phyloP scores from a whole-genome alignment of 1,284 basidiomycete genomes.

The Stygiomarasmius scandens region DNA sequence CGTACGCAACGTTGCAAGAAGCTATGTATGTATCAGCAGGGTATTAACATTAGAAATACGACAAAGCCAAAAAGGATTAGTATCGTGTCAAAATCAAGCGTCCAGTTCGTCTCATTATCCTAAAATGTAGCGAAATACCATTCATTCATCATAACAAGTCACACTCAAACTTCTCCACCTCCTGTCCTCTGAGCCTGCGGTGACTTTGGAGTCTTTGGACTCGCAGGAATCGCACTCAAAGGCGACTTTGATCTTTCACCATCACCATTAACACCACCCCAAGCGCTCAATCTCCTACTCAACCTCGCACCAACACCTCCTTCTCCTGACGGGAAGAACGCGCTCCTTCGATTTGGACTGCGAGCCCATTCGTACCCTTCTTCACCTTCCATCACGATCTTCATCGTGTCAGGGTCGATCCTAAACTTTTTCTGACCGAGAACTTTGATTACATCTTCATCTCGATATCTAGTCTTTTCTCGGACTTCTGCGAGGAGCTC shows the following conservation, averaged over 20 bases:
- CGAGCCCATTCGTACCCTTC: constrained; percentile 40
- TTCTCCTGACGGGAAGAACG: neutral
- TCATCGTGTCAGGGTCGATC: constrained; percentile 48
- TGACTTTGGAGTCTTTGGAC: neutral
- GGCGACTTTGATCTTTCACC: neutral
- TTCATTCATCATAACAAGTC: no score
- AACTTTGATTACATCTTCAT: constrained; percentile 39
- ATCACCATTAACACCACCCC: neutral
- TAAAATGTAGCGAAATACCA: no score
- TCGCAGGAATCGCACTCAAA: no score
- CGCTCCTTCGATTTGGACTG: constrained; percentile 31
- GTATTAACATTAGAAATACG: no score
- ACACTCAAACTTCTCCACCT: no score
- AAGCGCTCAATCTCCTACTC: neutral
- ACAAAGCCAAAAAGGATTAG: no score
- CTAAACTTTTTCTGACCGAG: constrained; percentile 48
- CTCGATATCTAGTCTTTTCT: neutral
- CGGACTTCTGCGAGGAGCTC: constrained; percentile 39
- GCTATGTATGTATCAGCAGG: no score
- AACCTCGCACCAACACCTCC: neutral
- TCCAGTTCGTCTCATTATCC: no score
- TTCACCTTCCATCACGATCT: constrained; percentile 55
- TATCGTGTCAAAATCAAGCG: no score
- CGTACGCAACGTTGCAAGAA: no score
- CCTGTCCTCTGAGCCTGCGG: neutral